A percentile compares a stretch with the other conserved stretches of the same genome.
Conservation (phyloP, 805 yeast species). For the Soucietia sequanensis region DNA sequence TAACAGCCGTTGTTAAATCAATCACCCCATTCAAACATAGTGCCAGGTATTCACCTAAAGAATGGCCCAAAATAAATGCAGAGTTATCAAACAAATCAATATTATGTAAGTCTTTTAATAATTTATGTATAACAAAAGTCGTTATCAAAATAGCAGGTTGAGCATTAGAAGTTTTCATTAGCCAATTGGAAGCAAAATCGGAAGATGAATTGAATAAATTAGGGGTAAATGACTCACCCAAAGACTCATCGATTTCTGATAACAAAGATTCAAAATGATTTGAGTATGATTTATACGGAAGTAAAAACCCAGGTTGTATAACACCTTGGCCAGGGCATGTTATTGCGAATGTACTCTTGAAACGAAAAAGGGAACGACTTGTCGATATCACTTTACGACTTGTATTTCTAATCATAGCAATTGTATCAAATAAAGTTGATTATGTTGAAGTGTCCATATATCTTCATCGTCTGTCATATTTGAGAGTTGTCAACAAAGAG, state of each 20-base stretch:
- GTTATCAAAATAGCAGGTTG: constrained; percentile 54
- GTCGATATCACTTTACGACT: no score
- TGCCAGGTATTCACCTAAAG: constrained; percentile 52
- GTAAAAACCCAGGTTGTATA: constrained; percentile 17
- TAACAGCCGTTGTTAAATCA: constrained; percentile 32
- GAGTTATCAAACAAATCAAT: constrained; percentile 16
- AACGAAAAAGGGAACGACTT: no score
- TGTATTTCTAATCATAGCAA: no score
- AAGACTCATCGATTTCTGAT: constrained; percentile 18
- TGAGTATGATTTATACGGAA: constrained; percentile 13
- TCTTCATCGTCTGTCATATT: no score
- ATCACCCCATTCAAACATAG: constrained; percentile 35
- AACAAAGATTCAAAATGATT: constrained; percentile 10
- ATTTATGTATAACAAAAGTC: constrained; percentile 28
- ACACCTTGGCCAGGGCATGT: constrained; percentile 40
- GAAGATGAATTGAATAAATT: constrained; percentile 13
- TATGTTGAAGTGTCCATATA: no score
- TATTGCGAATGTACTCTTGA: constrained; percentile 22
- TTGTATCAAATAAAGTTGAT: no score
- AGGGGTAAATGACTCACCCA: constrained; percentile 19
- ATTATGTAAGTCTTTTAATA: constrained; percentile 16
- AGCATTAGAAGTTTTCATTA: constrained; percentile 42
- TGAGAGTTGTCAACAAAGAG: no score
- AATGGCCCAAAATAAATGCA: constrained; percentile 42
- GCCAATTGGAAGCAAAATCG: constrained; percentile 16